These are phyloP conservation scores for Purpureocillium lavendulum DNA, from an alignment of 2,329 filamentous ascomycete species.

Conservation along the genomic window DNA sequence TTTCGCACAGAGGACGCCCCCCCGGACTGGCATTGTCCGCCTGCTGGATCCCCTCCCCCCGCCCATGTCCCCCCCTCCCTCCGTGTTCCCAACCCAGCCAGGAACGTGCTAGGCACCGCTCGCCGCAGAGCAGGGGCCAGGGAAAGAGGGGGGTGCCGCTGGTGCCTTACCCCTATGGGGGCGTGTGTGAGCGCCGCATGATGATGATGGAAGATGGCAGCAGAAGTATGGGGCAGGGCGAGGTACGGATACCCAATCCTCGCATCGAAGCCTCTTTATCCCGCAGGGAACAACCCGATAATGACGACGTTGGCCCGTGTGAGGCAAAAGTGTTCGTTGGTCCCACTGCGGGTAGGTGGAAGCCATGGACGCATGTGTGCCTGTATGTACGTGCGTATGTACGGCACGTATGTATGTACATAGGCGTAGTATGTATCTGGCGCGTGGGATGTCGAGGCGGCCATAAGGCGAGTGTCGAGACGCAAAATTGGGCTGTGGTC, in stretches of 20 bases:
- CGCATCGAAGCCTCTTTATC: constrained; percentile 26
- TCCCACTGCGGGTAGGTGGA: constrained; percentile 14
- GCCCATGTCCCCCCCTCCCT: background rate
- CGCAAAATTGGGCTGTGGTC: constrained; percentile 11
- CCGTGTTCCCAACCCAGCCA: constrained; percentile 6
- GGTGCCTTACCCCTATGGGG: constrained; percentile 6
- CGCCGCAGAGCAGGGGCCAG: constrained; percentile 9
- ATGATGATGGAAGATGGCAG: constrained; percentile 11
- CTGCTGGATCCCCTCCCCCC: constrained; percentile 5
- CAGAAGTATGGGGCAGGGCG: constrained; percentile 21
- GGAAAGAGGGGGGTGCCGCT: constrained; percentile 11
- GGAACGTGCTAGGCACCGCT: constrained; percentile 14
- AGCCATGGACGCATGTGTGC: background rate
- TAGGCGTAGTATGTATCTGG: background rate
- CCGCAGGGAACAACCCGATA: constrained; percentile 23
- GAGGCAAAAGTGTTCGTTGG: constrained; percentile 19
- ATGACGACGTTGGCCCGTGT: constrained; percentile 19
- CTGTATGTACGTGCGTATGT: background rate
- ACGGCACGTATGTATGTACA: too few relatives aligned
- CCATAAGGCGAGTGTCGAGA: constrained; percentile 15
- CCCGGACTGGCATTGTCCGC: too few relatives aligned
- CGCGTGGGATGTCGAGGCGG: constrained; percentile 7
- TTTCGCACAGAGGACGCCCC: too few relatives aligned
- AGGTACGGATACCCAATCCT: constrained; percentile 33
- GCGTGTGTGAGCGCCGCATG: constrained; percentile 19